Base-by-base conservation (phyloP, 805 yeast genomes). In the Lipomyces chichibuensis region DNA sequence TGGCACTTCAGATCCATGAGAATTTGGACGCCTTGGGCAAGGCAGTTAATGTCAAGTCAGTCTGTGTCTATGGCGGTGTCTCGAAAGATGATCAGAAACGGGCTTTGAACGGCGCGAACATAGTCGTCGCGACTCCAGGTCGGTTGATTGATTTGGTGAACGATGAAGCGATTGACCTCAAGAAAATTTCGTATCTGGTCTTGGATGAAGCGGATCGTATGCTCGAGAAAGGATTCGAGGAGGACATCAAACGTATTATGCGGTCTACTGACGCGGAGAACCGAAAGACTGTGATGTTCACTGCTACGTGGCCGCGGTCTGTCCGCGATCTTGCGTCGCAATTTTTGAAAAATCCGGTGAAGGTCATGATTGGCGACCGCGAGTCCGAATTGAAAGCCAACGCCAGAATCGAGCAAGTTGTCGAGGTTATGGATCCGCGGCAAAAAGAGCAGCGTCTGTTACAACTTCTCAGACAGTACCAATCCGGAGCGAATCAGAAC, bases 221-320 rank as follows among this genome's bases (percentile, higher is more conserved):
- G 98, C 85, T 95, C 67, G 99, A 95, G 78, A 95, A 91, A 79
- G 99, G 99, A 49, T 95, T 95, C 75, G 98, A 96, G 80, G 96
- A 94, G 77, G 99, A 94, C 79, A 94, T 95, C 76, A 92, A 90
- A 77, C 83, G 84, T 70, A 92, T 95, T 71, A 87, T 95, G 76
- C 85, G 88, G 57, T 81, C 82, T 65, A 84, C 91, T 17, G 81
- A 84, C 29, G 75, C 79, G 39, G 62, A 75, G 2, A 77, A 78
- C 32, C 84, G 98, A 81, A 98, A 94, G 80, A 95, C 99, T 0
- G 83, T 95, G 71, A 95, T 95, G 98, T 95, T 95, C 80, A 94
- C 99, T 9, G 99, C 99, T n/a, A 95, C 99, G 0, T 95, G 99
- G 99, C 99, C 99, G n/a, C 91, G 90, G 74, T 97, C 94, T 80